Evolutionary conservation across 768 basidiomycete genomes (phyloP), one percentile per base, ranked within the genome.

Genomic region (Auriscalpium microsporum): DNA sequence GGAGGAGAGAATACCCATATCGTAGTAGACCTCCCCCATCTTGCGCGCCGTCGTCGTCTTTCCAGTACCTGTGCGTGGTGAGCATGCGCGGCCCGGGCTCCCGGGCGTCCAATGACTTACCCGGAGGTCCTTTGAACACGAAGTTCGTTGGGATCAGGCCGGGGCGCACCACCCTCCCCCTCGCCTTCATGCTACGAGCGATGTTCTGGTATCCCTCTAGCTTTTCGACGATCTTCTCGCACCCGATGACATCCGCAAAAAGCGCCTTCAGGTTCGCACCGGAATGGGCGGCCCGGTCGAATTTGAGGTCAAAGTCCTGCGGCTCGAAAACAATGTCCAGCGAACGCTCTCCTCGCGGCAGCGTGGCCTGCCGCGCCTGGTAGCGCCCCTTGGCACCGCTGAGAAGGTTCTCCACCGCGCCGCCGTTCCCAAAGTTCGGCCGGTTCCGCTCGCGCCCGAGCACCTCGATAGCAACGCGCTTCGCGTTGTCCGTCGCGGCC

Each of bases 61-160:
- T 14, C 83, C 82, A 0, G 82, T 83, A 4, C 83, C 83, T 83
- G 44, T 13, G 45, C 10, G 13, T 4, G 8, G 48, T 37, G 16
- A 44, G 11, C 44, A 23, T 19, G 11, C 36, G 35, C 10, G 4
- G 5, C 10, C 10, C 11, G n/a, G n/a, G n/a, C 21, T 21, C 21
- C 21, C 21, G 21, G 21, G 21, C 21, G 21, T 21, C 10, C 10
- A 37, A 45, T 1, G 17, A 63, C 72, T 61, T 62, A 83, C 79
- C 84, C 57, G 85, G 86, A 6, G 85, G 86, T 0, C 86, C 85
- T 61, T 83, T 86, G 73, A 87, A 86, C 2, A 87, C 68, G 50
- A 86, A 87, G 44, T 74, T 74, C n/a, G 67, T 84, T 0, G 85
- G 84, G 42, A 86, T 77, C 14, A 74, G 70, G n/a, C 76, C 71